Percentiles rank a stretch among this genome's conserved stretches.
Conservation (phyloP, 202 grass and related monocot genomes). For the Zizania palustris region DNA sequence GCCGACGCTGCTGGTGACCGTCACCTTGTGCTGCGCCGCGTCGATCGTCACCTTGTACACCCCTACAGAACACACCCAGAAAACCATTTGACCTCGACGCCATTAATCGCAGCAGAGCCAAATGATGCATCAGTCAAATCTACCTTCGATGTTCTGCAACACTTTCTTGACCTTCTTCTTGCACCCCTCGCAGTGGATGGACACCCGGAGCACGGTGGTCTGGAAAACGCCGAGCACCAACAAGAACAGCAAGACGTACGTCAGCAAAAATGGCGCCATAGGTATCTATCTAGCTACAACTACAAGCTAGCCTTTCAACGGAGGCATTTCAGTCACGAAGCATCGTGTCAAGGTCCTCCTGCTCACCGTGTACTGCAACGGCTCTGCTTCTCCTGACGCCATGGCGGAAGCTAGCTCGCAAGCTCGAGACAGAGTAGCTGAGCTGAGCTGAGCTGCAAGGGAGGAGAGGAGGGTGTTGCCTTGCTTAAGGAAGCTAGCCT, state of each 20-base stretch:
- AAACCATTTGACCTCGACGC: background rate
- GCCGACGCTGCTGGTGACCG: constrained; percentile 57
- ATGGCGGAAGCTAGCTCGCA: constrained; percentile 17
- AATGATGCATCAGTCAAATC: background rate
- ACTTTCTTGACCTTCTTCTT: constrained; percentile 94
- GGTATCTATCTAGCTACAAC: background rate
- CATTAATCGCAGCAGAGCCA: background rate
- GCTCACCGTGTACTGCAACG: constrained; percentile 61
- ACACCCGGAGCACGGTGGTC: constrained; percentile 78
- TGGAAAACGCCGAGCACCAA: background rate
- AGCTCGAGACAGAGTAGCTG: background rate
- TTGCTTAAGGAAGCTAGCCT: background rate
- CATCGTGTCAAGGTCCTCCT: background rate
- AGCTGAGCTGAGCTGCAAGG: background rate
- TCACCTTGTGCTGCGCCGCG: constrained; percentile 76
- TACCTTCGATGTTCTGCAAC: constrained; percentile 68
- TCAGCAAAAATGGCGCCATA: constrained; percentile 2
- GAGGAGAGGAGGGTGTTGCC: constrained; percentile 5
- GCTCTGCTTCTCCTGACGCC: constrained; percentile 76
- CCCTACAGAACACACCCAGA: constrained; percentile 37
- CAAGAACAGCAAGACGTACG: background rate
- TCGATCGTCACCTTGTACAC: constrained; percentile 76
- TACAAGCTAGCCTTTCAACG: background rate
- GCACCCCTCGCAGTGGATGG: constrained; percentile 98
- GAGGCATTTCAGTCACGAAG: background rate